Evolutionary conservation across 495 filamentous ascomycete genomes (phyloP), one percentile per base, ranked within the genome.

Genomic region (Elasticomyces elasticus): DNA sequence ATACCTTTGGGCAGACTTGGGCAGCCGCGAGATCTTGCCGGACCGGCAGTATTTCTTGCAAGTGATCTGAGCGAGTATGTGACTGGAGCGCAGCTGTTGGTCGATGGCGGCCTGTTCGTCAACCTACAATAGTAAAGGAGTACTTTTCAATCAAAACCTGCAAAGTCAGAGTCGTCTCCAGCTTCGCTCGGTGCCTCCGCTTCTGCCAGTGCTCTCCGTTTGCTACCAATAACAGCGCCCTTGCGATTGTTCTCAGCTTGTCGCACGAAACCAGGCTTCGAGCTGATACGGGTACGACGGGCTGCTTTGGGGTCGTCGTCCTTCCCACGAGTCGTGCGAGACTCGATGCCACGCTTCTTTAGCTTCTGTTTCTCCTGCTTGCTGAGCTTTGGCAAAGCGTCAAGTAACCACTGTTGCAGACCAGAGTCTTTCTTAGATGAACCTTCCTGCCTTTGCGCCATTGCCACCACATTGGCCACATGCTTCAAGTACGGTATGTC

Each of bases 401-500:
- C 86, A 19, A 98, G 74, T 49, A 97, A 67, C 94, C 92, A 98
- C 67, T 87, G 82, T 61, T 88, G 82, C 33, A 94, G 76, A 9
- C 76, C 73, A n/a, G 56, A 61, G 7, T 66, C 59, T n/a, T 56
- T 54, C 1, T 74, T 72, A 20, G 57, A 58, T 15, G 65, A 58
- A 20, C 58, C 60, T 23, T 53, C 28, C 50, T 65, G 49, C 69
- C 82, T 86, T 72, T 95, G 87, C 60, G 86, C 86, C 26, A 79
- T 78, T 5, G 86, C 77, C 61, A 97, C 95, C 7, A 96, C 85
- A 62, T 95, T 95, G 33, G 89, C 91, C 33, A 98, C 85, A 54
- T 79, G 85, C 73, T 92, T 95, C 17, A 98, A 78, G 59, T 89
- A 87, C 1, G 84, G 82, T 22, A 96, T 82, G 65, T 98, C 92